Conservation (phyloP, 2,329 filamentous ascomycete species). For the Colletotrichum tamarilloi region DNA sequence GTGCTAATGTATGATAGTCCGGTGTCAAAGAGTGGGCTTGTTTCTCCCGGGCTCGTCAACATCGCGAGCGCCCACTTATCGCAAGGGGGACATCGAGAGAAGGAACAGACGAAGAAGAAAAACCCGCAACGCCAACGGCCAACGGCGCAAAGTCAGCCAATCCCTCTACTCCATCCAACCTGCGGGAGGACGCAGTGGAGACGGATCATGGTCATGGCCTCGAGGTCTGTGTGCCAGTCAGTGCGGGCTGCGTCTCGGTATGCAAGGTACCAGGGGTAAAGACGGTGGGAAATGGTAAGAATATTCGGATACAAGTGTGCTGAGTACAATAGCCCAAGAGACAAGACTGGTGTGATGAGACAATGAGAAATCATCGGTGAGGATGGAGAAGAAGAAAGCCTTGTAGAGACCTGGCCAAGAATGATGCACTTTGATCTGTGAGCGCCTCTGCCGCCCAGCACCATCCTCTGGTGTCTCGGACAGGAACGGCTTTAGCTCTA, state of each 20-base stretch:
- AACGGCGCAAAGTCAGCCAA: constrained; percentile 13
- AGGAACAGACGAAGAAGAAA: not conserved
- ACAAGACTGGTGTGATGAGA: not conserved
- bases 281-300: not conserved
- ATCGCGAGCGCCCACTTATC: not conserved
- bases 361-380: not conserved
- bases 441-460: not conserved
- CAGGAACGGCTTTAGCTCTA: not conserved
- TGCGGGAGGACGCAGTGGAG: constrained; percentile 1
- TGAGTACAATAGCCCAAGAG: not conserved
- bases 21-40: constrained; percentile 4
- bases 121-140: not conserved
- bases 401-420: not conserved
- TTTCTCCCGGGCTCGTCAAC: not conserved
- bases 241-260: constrained; percentile 17
- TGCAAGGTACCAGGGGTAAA: constrained; percentile 34
- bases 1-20: constrained; percentile 4
- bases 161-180: not conserved
- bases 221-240: constrained; percentile 14
- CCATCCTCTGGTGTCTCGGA: not conserved
- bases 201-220: not conserved
- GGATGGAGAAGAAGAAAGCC: not conserved
- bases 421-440: not conserved
- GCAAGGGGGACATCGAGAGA: not conserved
- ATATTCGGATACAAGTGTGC: no score